Percentiles rank a stretch among this genome's conserved stretches.
Evolutionary conservation across 2,329 filamentous ascomycete species (phyloP).

Genomic region (Diplodia seriata): DNA sequence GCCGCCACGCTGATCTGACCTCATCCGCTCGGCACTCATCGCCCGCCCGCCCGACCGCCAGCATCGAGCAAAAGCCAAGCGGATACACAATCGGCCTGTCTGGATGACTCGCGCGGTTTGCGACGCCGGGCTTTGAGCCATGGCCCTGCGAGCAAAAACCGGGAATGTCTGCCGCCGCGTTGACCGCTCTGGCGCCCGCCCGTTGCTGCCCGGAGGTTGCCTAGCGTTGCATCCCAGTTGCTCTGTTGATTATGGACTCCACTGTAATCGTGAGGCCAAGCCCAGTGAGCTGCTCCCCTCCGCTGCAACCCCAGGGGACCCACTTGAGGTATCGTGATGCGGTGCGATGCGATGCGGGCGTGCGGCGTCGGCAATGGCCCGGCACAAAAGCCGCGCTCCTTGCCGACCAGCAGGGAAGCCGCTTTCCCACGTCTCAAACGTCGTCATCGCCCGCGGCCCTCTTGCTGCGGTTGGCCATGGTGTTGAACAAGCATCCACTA

Average conservation of each 20-base stretch:
- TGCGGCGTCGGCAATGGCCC: background rate
- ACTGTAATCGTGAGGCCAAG: slow-evolving; percentile 28
- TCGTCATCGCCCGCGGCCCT: slow-evolving; percentile 20
- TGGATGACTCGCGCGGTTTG: slow-evolving; percentile 9
- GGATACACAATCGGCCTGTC: background rate
- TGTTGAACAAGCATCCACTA: background rate
- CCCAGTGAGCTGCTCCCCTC: background rate
- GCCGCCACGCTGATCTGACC: slow-evolving; percentile 12
- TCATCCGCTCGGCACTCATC: background rate
- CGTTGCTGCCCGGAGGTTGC: slow-evolving; percentile 6
- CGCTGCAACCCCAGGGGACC: slow-evolving; percentile 8
- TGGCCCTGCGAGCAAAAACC: slow-evolving; percentile 18
- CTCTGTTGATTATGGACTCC: background rate
- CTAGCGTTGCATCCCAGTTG: slow-evolving; percentile 4
- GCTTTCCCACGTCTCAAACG: background rate
- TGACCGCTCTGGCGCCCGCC: slow-evolving; percentile 3
- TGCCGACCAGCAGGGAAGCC: background rate
- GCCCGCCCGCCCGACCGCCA: too few relatives aligned
- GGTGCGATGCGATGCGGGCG: background rate
- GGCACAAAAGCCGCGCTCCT: slow-evolving; percentile 10
- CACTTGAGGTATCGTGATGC: slow-evolving; percentile 15
- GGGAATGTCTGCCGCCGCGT: slow-evolving; percentile 1
- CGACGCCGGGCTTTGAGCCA: background rate
- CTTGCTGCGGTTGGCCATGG: background rate
- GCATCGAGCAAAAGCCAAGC: background rate